phyloP scores from a whole-genome alignment of 805 yeast genomes.

The Naumovozyma castellii region DNA sequence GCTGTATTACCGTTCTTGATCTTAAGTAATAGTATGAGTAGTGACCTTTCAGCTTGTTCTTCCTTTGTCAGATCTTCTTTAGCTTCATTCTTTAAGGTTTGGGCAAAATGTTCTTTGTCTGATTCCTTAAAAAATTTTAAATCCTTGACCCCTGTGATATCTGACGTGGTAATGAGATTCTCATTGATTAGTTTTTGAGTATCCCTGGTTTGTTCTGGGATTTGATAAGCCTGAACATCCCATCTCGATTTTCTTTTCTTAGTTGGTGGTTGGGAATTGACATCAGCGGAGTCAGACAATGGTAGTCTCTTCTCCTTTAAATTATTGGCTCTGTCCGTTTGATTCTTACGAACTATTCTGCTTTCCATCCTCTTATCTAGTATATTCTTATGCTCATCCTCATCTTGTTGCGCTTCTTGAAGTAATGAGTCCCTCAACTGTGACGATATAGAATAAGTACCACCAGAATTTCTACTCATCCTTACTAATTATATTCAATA shows the following conservation, averaged over 20 bases:
- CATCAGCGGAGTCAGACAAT: no score
- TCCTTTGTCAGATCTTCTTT: conserved; percentile 35
- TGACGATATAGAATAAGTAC: conserved; percentile 34
- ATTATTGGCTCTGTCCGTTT: conserved; percentile 22
- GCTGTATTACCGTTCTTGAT: conserved; percentile 72
- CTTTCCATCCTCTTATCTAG: conserved; percentile 18
- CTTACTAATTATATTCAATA: background rate
- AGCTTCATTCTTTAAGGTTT: conserved; percentile 34
- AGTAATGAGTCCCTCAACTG: conserved; percentile 25
- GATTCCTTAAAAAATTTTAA: conserved; percentile 60
- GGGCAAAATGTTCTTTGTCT: conserved; percentile 65
- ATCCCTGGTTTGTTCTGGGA: conserved; percentile 39
- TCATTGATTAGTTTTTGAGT: conserved; percentile 24
- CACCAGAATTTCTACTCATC: conserved; percentile 19
- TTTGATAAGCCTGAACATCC: conserved; percentile 36
- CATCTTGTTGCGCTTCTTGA: conserved; percentile 15
- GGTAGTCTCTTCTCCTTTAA: conserved; percentile 32
- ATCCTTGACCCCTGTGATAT: conserved; percentile 57
- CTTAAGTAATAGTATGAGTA: conserved; percentile 54
- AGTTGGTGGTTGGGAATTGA: conserved; percentile 1
- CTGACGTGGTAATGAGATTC: conserved; percentile 34
- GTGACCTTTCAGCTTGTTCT: conserved; percentile 50
- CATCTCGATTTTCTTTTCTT: conserved; percentile 23
- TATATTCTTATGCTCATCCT: conserved; percentile 25
- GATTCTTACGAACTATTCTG: conserved; percentile 26